Evolutionary conservation across 2,329 filamentous ascomycete genomes (phyloP).

Genomic region (Orbilia quercus): DNA sequence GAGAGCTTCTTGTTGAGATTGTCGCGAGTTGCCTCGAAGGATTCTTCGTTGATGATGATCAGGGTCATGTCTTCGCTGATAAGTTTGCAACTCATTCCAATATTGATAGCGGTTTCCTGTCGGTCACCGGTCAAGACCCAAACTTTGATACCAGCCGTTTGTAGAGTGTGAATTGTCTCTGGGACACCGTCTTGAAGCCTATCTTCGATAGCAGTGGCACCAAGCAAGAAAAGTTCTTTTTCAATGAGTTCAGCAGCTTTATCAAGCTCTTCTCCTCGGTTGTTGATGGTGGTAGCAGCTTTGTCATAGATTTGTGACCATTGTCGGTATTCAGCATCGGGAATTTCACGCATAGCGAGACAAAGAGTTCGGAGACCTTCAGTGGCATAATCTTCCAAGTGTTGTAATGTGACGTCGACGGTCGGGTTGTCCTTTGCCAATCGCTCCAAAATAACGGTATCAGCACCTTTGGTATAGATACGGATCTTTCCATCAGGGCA

Average conservation of each 20-base stretch:
- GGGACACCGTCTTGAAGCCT: slow-evolving; percentile 96
- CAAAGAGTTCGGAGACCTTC: slow-evolving; percentile 95
- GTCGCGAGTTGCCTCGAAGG: slow-evolving; percentile 79
- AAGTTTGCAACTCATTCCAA: slow-evolving; percentile 99
- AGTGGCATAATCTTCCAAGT: slow-evolving; percentile 98
- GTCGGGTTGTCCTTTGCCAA: slow-evolving; percentile 80
- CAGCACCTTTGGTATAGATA: slow-evolving; percentile 94
- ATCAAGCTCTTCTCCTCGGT: slow-evolving; percentile 91
- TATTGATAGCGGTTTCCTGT: slow-evolving; percentile 99
- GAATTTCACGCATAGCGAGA: slow-evolving; percentile 90
- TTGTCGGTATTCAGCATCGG: slow-evolving; percentile 86
- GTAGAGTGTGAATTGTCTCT: slow-evolving; percentile 96
- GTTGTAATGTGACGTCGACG: slow-evolving; percentile 87
- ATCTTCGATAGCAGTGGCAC: slow-evolving; percentile 97
- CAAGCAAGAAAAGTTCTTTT: slow-evolving; percentile 87
- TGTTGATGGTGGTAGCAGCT: slow-evolving; percentile 90
- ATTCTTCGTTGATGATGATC: slow-evolving; percentile 93
- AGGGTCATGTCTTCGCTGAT: slow-evolving; percentile 99
- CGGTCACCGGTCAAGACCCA: slow-evolving; percentile 98
- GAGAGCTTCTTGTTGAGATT: slow-evolving; percentile 94
- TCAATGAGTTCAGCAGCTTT: slow-evolving; percentile 97
- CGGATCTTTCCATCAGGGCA: slow-evolving; percentile 95
- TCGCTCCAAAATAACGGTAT: slow-evolving; percentile 96
- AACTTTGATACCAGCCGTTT: slow-evolving; percentile 96
- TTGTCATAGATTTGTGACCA: slow-evolving; percentile 89